These are phyloP conservation scores for Ambrosia trifida DNA, from an alignment of 129 eudicot species.

Conservation along the genomic window DNA sequence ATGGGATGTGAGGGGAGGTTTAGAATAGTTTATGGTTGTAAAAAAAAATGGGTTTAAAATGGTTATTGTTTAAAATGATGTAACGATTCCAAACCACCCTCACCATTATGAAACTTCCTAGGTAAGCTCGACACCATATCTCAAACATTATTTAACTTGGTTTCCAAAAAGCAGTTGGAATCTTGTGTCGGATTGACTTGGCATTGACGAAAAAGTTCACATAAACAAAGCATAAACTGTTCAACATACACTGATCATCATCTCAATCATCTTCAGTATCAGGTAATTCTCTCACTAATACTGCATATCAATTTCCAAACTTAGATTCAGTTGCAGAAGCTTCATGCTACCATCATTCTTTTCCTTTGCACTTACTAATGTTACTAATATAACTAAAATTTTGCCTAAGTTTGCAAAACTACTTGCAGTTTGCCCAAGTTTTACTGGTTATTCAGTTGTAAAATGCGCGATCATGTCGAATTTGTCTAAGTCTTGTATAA, in stretches of 20 bases:
- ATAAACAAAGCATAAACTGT: background rate
- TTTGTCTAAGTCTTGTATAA: background rate
- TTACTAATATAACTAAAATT: conserved; percentile 5
- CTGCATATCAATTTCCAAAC: background rate
- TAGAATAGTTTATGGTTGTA: too few relatives aligned
- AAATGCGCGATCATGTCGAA: background rate
- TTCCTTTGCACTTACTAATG: background rate
- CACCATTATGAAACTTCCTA: too few relatives aligned
- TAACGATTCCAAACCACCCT: too few relatives aligned
- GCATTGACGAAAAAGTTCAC: conserved; percentile 31
- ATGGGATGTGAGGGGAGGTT: too few relatives aligned
- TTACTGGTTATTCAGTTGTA: background rate
- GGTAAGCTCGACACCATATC: too few relatives aligned
- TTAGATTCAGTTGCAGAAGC: background rate
- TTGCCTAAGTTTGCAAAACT: background rate
- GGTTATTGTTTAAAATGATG: too few relatives aligned
- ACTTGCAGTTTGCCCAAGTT: background rate
- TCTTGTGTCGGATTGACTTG: conserved; percentile 26
- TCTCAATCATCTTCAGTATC: background rate
- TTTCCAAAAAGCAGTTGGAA: conserved; percentile 9
- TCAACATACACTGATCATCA: background rate
- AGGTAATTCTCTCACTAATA: background rate
- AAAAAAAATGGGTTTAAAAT: too few relatives aligned
- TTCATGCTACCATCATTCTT: background rate
- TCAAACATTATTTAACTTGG: too few relatives aligned